Conservation (phyloP, 2,329 filamentous ascomycete genomes). For the Mycosphaerella sp. region DNA sequence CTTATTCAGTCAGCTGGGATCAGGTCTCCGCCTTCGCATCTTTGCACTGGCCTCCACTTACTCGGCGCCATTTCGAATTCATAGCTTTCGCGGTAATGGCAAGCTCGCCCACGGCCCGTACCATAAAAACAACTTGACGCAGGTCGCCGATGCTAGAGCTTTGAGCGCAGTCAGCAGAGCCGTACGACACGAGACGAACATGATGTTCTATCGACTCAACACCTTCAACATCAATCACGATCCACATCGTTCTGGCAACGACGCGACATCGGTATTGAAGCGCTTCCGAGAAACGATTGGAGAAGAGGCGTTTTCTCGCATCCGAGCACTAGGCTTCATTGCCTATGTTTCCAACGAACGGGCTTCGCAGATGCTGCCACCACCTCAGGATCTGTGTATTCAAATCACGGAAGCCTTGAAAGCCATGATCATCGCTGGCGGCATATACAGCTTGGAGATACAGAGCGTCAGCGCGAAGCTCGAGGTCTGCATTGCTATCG, state of each 20-base stretch:
- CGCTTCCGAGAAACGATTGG: conserved; percentile 3
- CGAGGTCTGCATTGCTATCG: background rate
- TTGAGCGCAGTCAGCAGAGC: conserved; percentile 5
- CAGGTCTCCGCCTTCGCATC: background rate
- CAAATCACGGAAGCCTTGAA: background rate
- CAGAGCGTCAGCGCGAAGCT: background rate
- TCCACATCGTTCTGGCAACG: background rate
- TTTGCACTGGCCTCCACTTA: background rate
- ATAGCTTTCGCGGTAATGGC: conserved; percentile 7
- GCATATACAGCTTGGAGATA: background rate
- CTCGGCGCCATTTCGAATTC: conserved; percentile 1
- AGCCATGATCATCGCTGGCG: background rate
- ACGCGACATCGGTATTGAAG: background rate
- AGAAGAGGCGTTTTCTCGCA: background rate
- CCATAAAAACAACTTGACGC: background rate
- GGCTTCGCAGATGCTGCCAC: background rate
- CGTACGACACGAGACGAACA: conserved; percentile 3
- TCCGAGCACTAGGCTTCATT: background rate
- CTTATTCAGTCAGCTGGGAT: conserved; percentile 1
- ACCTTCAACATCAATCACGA: conserved; percentile 7
- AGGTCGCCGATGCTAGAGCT: background rate
- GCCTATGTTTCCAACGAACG: background rate
- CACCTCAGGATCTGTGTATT: background rate
- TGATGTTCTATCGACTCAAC: conserved; percentile 9
- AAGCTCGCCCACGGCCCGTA: conserved; percentile 2